Evolutionary conservation across 2,329 filamentous ascomycete species (phyloP), one percentile per base, ranked within the genome.

Genomic region (Dactylellina sp.): DNA sequence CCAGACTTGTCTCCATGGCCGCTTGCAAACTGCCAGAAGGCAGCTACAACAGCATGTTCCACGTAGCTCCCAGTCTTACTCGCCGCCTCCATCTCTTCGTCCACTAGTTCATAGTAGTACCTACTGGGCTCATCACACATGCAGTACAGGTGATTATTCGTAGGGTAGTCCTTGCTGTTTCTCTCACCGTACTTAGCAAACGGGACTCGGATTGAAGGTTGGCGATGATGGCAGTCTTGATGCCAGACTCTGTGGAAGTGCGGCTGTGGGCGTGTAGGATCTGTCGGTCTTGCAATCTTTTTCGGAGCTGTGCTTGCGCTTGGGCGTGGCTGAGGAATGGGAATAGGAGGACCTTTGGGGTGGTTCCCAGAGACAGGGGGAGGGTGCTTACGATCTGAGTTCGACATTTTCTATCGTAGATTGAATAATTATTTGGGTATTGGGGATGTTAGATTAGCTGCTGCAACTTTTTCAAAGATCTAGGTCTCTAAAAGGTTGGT

Each of bases 231-330:
- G 18, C 65, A 71, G 25, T 47, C 24, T 1, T 32, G 6, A 22
- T 62, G 32, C 65, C 65, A 71, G 9, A 24, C 3, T 14, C 56
- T 20, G 56, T 71, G 65, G 56, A 62, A 71, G 35, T 71, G 65
- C 1, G 65, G 65, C 32, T 62, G 56, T n/a, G 46, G 46, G 22
- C 24, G 24, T 7, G 46, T 14, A 7, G 39, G 39, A 12, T 42
- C 39, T 42, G 16, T 32, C 9, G 28, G 28, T 4, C 5, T 32
- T 32, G 28, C 28, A 5, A 32, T 4, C 4, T 4, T 32, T 32
- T 32, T 9, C 5, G 28, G 28, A 9, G 9, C 9, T 9, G 4
- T 32, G 28, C 28, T 32, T 32, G 28, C 28, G 4, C 28, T 32
- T 4, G 28, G 28, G 4, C 28, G 28, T 32, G 28, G n/a, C n/a